phyloP scores from a whole-genome alignment of 768 basidiomycete species.

The Auricularia heimuer region DNA sequence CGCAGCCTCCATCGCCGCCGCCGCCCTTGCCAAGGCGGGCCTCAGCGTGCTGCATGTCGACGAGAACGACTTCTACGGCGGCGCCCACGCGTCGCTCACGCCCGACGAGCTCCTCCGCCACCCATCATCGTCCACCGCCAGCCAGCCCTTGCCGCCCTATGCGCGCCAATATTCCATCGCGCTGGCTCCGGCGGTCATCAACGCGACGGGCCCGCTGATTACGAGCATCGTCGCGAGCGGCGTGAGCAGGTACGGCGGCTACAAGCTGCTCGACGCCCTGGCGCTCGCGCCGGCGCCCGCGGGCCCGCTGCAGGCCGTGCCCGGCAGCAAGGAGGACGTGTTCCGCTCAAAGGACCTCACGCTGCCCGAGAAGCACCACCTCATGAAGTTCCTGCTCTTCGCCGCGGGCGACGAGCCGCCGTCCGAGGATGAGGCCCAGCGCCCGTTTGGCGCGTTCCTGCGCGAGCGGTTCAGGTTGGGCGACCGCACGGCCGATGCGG shows the following conservation, averaged over 20 bases:
- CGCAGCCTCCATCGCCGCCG: slow-evolving; percentile 76
- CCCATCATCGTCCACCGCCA: slow-evolving; percentile 42
- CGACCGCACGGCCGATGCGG: slow-evolving; percentile 43
- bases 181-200: slow-evolving; percentile 73
- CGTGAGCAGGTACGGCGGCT: slow-evolving; percentile 85
- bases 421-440: slow-evolving; percentile 45
- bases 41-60: slow-evolving; percentile 86
- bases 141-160: slow-evolving; percentile 34
- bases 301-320: slow-evolving; percentile 49
- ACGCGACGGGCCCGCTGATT: slow-evolving; percentile 69
- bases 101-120: slow-evolving; percentile 59
- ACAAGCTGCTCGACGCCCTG: slow-evolving; percentile 68
- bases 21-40: slow-evolving; percentile 82
- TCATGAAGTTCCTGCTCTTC: slow-evolving; percentile 89
- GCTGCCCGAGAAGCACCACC: slow-evolving; percentile 74
- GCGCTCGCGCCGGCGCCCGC: slow-evolving; percentile 44
- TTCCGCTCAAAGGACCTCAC: slow-evolving; percentile 75
- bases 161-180: slow-evolving; percentile 78
- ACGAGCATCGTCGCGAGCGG: slow-evolving; percentile 70
- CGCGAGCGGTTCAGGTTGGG: slow-evolving; percentile 51
- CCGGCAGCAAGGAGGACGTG: slow-evolving; percentile 84
- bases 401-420: slow-evolving; percentile 66
- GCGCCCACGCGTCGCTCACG: slow-evolving; percentile 67
- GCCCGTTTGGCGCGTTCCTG: slow-evolving; percentile 58
- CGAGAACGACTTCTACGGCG: slow-evolving; percentile 76